phyloP scores from a whole-genome alignment of 2,329 filamentous ascomycete genomes.

The Xylariaceae sp. region DNA sequence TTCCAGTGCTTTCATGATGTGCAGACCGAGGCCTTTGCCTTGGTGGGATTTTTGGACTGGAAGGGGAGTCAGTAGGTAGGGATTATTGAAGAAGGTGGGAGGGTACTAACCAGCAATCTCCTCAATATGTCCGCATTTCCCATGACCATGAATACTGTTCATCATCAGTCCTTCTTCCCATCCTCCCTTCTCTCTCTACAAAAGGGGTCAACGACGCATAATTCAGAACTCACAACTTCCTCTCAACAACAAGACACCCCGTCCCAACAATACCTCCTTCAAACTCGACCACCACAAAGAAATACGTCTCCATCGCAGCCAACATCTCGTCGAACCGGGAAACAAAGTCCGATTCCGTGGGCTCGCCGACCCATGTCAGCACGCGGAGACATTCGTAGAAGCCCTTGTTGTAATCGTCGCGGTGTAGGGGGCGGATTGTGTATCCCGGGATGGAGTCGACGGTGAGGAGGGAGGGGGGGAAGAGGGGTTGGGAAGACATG shows the following conservation, averaged over 20 bases:
- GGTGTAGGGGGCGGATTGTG: slow-evolving; percentile 63
- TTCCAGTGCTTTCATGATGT: slow-evolving; percentile 73
- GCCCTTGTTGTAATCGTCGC: slow-evolving; percentile 61
- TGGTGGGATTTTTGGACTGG: slow-evolving; percentile 46
- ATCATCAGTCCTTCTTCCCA: background rate
- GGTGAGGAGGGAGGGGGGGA: slow-evolving; percentile 62
- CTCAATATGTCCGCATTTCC: slow-evolving; percentile 73
- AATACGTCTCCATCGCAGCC: slow-evolving; percentile 50
- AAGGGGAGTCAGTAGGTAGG: too few relatives aligned
- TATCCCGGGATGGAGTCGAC: slow-evolving; percentile 58
- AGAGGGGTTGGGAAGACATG: slow-evolving; percentile 40
- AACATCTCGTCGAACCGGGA: slow-evolving; percentile 59
- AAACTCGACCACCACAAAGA: slow-evolving; percentile 65
- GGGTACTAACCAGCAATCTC: slow-evolving; percentile 56
- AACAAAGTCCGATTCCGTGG: slow-evolving; percentile 44
- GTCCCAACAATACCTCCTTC: slow-evolving; percentile 62
- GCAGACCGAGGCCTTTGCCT: slow-evolving; percentile 71
- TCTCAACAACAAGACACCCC: slow-evolving; percentile 70
- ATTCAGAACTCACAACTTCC: slow-evolving; percentile 57
- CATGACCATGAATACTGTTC: slow-evolving; percentile 57
- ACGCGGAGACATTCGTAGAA: slow-evolving; percentile 73
- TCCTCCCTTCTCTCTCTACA: background rate
- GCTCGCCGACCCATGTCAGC: slow-evolving; percentile 70
- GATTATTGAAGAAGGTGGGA: background rate
- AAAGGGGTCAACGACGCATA: background rate